Conservation (phyloP, 2,329 filamentous ascomycete genomes). For the Botrytis byssoidea region DNA sequence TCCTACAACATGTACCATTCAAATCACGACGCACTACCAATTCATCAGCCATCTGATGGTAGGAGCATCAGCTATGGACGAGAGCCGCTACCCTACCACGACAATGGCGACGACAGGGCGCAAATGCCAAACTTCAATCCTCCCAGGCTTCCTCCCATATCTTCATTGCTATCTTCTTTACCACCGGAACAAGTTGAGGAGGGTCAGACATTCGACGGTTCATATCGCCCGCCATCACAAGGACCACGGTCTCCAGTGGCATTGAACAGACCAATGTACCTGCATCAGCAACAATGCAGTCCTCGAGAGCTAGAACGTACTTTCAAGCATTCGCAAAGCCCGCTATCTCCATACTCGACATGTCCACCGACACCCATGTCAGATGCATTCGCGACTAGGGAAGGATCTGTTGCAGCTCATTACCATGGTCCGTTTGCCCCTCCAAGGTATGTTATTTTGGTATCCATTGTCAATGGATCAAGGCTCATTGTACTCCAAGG, state of each 20-base stretch:
- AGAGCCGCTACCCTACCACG: slow-evolving; percentile 14
- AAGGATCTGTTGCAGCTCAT: slow-evolving; percentile 16
- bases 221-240: slow-evolving; percentile 16
- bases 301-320: slow-evolving; percentile 15
- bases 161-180: slow-evolving; percentile 15
- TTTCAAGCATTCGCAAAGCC: slow-evolving; percentile 18
- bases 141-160: slow-evolving; percentile 15
- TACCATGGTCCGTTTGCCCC: slow-evolving; percentile 16
- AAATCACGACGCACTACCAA: slow-evolving; percentile 15
- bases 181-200: slow-evolving; percentile 12
- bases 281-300: slow-evolving; percentile 17
- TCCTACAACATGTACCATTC: slow-evolving; percentile 16
- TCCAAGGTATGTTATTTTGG: slow-evolving; percentile 18
- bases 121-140: slow-evolving; percentile 12
- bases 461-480: slow-evolving; percentile 12
- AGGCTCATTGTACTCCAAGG: slow-evolving; percentile 14
- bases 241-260: slow-evolving; percentile 15
- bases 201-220: neutral
- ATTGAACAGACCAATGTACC: slow-evolving; percentile 12
- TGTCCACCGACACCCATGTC: slow-evolving; percentile 8
- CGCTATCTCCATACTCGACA: neutral
- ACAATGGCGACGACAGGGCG: slow-evolving; percentile 19
- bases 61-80: slow-evolving; percentile 1
- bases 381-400: neutral
- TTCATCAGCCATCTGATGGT: slow-evolving; percentile 17